These are phyloP conservation scores for Limnanthes douglasii DNA, from an alignment of 345 rosid genomes.

Conservation along the genomic window DNA sequence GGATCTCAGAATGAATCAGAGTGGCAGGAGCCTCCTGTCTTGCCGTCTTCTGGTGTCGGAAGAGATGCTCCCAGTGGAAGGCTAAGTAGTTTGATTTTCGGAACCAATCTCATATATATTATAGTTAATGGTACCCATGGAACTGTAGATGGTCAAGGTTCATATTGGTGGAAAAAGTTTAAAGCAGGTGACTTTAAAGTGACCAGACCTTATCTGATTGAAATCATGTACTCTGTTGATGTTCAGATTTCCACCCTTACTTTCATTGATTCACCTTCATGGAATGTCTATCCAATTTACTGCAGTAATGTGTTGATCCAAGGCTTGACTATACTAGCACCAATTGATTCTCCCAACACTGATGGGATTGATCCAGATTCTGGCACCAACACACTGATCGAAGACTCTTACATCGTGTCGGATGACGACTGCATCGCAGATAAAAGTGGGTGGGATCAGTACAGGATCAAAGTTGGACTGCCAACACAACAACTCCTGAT, in stretches of 20 bases:
- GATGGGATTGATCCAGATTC: constrained; percentile 33
- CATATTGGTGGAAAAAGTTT: constrained; percentile 31
- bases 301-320: constrained; percentile 12
- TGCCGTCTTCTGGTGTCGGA: constrained; percentile 68
- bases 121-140: constrained; percentile 22
- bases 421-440: constrained; percentile 54
- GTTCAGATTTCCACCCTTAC: constrained; percentile 35
- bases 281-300: constrained; percentile 40
- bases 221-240: constrained; percentile 21
- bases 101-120: constrained; percentile 6
- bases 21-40: constrained; percentile 31
- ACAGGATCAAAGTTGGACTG: constrained; percentile 53
- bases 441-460: constrained; percentile 89
- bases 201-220: constrained; percentile 34
- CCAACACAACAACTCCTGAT: constrained; percentile 50
- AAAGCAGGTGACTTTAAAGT: constrained; percentile 8
- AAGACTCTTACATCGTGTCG: constrained; percentile 57
- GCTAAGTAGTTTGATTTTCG: constrained; percentile 43
- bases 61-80: constrained; percentile 53
- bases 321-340: constrained; percentile 4
- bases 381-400: constrained; percentile 38
- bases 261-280: constrained; percentile 31
- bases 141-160: constrained; percentile 37
- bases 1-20: constrained; percentile 66
- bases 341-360: constrained; percentile 8